A percentile compares a stretch with the other conserved stretches of the same genome.
phyloP scores from a whole-genome alignment of 805 yeast species.

The Schwanniomyces polymorphus region DNA sequence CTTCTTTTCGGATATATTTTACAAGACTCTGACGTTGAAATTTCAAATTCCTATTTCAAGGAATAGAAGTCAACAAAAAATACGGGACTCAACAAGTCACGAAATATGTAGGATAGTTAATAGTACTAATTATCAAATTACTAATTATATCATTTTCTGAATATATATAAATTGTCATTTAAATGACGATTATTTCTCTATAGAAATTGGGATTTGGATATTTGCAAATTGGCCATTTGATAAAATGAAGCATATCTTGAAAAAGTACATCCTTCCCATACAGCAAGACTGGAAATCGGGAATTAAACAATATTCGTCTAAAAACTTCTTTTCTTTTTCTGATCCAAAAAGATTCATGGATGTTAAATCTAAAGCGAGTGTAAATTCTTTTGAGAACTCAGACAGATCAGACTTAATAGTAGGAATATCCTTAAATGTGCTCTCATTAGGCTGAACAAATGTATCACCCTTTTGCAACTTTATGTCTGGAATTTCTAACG shows the following conservation, averaged over 20 bases:
- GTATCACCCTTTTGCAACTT: not conserved
- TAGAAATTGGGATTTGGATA: constrained; percentile 29
- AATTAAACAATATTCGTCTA: constrained; percentile 28
- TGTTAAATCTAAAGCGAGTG: constrained; percentile 14
- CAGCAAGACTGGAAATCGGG: constrained; percentile 40
- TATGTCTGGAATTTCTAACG: constrained; percentile 19
- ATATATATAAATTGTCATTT: not conserved
- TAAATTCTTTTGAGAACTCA: constrained; percentile 11
- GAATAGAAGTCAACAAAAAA: no score
- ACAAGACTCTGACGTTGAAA: no score
- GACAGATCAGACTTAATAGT: constrained; percentile 4
- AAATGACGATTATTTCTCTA: constrained; percentile 15
- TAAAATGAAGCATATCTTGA: constrained; percentile 18
- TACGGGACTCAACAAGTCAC: no score
- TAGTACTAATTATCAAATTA: no score
- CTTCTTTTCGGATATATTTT: no score
- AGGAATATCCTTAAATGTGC: constrained; percentile 5
- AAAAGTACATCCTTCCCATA: constrained; percentile 30
- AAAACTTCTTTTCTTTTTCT: constrained; percentile 4
- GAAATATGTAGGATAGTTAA: no score
- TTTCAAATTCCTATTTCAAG: no score
- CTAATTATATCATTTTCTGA: not conserved
- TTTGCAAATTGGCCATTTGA: constrained; percentile 19
- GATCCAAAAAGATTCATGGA: not conserved
- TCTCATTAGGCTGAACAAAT: not conserved